phyloP scores from a whole-genome alignment of 768 basidiomycete species.

The Leccinum incarnatum region DNA sequence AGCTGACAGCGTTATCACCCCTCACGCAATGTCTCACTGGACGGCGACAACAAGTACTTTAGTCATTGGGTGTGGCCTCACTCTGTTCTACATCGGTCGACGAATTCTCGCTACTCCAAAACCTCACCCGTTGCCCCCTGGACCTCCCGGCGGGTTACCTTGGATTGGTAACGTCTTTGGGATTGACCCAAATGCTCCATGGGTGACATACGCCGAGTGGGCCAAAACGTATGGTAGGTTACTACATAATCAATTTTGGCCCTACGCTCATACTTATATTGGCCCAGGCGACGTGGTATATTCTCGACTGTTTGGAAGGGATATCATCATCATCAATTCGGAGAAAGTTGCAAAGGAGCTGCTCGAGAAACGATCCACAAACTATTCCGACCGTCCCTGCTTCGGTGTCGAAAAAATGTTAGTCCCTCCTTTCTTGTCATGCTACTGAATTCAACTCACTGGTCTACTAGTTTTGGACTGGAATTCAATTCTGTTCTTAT shows the following conservation, averaged over 20 bases:
- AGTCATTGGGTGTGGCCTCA: background rate
- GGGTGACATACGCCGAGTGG: slow-evolving; percentile 12
- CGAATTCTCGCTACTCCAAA: background rate
- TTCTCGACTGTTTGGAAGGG: background rate
- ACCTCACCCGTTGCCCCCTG: slow-evolving; percentile 4
- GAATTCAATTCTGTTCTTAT: background rate
- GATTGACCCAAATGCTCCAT: slow-evolving; percentile 1
- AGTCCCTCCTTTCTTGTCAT: background rate
- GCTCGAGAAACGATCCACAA: slow-evolving; percentile 4
- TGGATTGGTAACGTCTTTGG: slow-evolving; percentile 7
- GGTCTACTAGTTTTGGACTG: slow-evolving; percentile 1
- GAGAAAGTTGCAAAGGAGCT: slow-evolving; percentile 6
- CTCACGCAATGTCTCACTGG: slow-evolving; percentile 5
- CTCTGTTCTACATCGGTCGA: background rate
- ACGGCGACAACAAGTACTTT: background rate
- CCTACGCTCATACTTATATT: background rate
- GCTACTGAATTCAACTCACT: background rate
- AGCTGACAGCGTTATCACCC: background rate
- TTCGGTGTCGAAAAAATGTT: background rate
- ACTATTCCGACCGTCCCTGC: slow-evolving; percentile 9
- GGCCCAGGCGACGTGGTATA: slow-evolving; percentile 2
- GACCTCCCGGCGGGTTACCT: slow-evolving; percentile 5
- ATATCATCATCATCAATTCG: slow-evolving; percentile 13
- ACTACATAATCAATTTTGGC: background rate
- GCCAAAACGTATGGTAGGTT: slow-evolving; percentile 6